Evolutionary conservation across 106 monocot species (phyloP).

Genomic region (Phalaenopsis aphrodite): DNA sequence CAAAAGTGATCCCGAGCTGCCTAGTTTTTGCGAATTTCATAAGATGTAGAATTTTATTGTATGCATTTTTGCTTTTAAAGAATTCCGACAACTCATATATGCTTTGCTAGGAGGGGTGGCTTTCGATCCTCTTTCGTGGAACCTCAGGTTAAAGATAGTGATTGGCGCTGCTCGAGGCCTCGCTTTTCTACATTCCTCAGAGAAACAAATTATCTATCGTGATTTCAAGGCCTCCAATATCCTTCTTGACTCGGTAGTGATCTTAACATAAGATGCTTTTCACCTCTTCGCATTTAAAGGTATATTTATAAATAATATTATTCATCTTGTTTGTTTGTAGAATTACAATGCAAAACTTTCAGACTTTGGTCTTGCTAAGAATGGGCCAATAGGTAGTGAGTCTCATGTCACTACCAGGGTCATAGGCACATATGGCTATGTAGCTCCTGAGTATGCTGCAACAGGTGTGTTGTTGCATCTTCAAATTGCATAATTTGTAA

Average conservation of each 20-base stretch:
- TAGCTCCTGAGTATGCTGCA: slow-evolving; percentile 4
- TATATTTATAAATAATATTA: background rate
- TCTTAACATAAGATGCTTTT: background rate
- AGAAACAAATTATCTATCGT: slow-evolving; percentile 20
- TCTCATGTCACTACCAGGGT: slow-evolving; percentile 8
- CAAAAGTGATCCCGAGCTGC: no score
- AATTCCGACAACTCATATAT: no score
- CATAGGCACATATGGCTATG: slow-evolving; percentile 10
- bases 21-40: no score
- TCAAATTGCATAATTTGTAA: background rate
- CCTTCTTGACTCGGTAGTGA: slow-evolving; percentile 19
- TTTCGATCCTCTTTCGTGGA: slow-evolving; percentile 18
- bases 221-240: slow-evolving; percentile 27
- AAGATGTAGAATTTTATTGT: no score
- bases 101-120: slow-evolving; percentile 18
- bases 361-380: slow-evolving; percentile 6
- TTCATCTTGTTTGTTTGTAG: background rate
- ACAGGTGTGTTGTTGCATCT: background rate
- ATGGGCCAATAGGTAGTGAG: slow-evolving; percentile 1
- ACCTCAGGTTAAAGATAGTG: slow-evolving; percentile 20
- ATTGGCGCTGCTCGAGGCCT: slow-evolving; percentile 24
- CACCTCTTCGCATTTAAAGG: background rate
- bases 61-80: no score
- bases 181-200: slow-evolving; percentile 19
- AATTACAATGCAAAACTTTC: slow-evolving; percentile 9